Percentiles rank a stretch among this genome's conserved stretches.
These are phyloP conservation scores for Volvariella surrecta DNA, from an alignment of 1,284 basidiomycete genomes.

Conservation along the genomic window DNA sequence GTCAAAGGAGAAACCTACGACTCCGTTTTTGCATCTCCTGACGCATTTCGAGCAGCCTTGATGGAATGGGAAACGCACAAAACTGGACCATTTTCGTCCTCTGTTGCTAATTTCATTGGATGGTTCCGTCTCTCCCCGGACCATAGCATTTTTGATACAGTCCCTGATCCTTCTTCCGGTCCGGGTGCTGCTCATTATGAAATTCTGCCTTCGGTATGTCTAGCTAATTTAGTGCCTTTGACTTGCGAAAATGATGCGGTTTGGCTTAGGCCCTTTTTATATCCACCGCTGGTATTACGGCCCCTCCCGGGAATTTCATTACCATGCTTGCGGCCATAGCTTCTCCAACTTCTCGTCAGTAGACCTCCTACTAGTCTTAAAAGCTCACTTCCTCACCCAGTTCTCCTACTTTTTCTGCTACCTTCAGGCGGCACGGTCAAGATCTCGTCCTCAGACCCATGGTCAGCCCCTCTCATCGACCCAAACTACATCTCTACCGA, in stretches of 20 bases:
- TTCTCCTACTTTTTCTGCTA: too few species aligned
- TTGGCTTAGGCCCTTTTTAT: neutral
- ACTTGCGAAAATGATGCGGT: too few species aligned
- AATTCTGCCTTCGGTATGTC: slow-evolving; percentile 18
- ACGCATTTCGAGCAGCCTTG: neutral
- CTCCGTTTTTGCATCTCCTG: neutral
- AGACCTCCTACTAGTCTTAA: neutral
- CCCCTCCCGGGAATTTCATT: slow-evolving; percentile 21
- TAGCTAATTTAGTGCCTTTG: too few species aligned
- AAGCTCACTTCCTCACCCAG: too few species aligned
- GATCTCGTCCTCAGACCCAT: slow-evolving; percentile 21
- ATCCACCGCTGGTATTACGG: slow-evolving; percentile 4
- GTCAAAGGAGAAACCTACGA: neutral
- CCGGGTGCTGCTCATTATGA: slow-evolving; percentile 22
- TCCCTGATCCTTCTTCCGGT: slow-evolving; percentile 28
- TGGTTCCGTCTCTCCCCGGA: slow-evolving; percentile 22
- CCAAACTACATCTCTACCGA: slow-evolving; percentile 20
- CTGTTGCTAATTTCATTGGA: slow-evolving; percentile 13
- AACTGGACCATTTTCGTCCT: neutral
- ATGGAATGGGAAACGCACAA: neutral
- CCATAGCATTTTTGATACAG: slow-evolving; percentile 18
- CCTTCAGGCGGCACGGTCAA: slow-evolving; percentile 19
- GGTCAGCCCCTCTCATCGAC: slow-evolving; percentile 26
- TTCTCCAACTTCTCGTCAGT: slow-evolving; percentile 26
- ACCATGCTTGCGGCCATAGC: slow-evolving; percentile 19